Conservation (phyloP, 2,329 filamentous ascomycete species). For the Gliomastix tumulicola region DNA sequence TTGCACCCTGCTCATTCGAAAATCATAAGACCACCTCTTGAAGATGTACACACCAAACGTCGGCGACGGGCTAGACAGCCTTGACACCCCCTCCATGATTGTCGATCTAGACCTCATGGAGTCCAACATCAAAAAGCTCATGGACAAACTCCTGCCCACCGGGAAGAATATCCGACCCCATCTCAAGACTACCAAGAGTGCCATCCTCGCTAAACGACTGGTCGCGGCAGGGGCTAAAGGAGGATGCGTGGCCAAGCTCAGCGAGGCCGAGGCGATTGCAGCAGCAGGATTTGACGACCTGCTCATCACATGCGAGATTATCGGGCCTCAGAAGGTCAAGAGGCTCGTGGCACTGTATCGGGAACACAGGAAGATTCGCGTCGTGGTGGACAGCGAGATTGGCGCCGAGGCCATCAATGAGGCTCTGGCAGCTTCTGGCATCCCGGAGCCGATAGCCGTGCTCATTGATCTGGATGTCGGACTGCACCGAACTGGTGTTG, state of each 20-base stretch:
- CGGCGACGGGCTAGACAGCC: constrained; percentile 11
- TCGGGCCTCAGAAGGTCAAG: constrained; percentile 36
- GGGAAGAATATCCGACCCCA: constrained; percentile 39
- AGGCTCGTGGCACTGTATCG: constrained; percentile 35
- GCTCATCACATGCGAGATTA: constrained; percentile 43
- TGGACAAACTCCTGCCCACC: constrained; percentile 34
- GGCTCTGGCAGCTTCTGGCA: constrained; percentile 25
- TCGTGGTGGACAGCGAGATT: constrained; percentile 38
- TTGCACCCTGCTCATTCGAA: too few species aligned
- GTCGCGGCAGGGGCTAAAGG: constrained; percentile 38
- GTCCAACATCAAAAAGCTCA: constrained; percentile 38
- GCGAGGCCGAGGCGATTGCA: constrained; percentile 34
- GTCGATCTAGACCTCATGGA: constrained; percentile 46
- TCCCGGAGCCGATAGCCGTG: constrained; percentile 24
- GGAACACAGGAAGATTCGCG: constrained; percentile 27
- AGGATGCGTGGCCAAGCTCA: constrained; percentile 45
- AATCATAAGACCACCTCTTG: too few species aligned
- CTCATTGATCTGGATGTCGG: constrained; percentile 44
- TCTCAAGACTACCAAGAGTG: constrained; percentile 46
- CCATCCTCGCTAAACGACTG: constrained; percentile 33
- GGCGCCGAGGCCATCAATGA: constrained; percentile 37
- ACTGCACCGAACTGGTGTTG: constrained; percentile 39
- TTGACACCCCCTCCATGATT: constrained; percentile 50
- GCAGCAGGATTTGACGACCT: constrained; percentile 37
- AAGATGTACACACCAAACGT: constrained; percentile 5